Percentiles rank a stretch among this genome's conserved stretches.
Evolutionary conservation across 2,329 filamentous ascomycete genomes (phyloP).

Genomic region (Xylariaceae sp.): DNA sequence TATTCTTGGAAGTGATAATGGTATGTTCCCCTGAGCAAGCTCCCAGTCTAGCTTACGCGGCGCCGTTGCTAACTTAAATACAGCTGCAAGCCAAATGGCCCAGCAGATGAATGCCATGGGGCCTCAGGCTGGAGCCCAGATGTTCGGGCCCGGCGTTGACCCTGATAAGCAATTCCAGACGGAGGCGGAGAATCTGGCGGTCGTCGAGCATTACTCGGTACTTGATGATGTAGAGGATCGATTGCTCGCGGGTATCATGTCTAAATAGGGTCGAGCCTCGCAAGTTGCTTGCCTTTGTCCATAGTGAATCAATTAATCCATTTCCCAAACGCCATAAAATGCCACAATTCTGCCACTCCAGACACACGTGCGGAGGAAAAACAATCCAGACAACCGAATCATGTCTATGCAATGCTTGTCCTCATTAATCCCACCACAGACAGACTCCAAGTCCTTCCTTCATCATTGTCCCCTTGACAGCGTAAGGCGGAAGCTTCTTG

Average conservation of each 20-base stretch:
- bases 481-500: constrained; percentile 62
- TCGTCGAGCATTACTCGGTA: constrained; percentile 89
- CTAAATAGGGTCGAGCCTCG: constrained; percentile 29
- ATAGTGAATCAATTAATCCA: constrained; percentile 14
- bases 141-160: constrained; percentile 90
- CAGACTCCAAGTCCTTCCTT: constrained; percentile 57
- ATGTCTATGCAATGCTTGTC: constrained; percentile 3
- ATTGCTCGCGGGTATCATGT: constrained; percentile 55
- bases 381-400: constrained; percentile 6
- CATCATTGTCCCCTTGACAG: constrained; percentile 61
- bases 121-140: constrained; percentile 56
- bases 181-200: constrained; percentile 92
- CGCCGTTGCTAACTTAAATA: constrained; percentile 27
- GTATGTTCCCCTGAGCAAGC: constrained; percentile 46
- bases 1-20: constrained; percentile 90
- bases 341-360: background rate
- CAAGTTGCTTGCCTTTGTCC: background rate
- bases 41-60: background rate
- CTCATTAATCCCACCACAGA: constrained; percentile 54
- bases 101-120: constrained; percentile 77
- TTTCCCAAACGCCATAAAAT: constrained; percentile 18
- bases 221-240: constrained; percentile 83
- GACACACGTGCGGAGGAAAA: constrained; percentile 14
- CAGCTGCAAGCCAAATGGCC: constrained; percentile 85
- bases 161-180: constrained; percentile 90